phyloP scores from a whole-genome alignment of 1,284 basidiomycete species.

The Ustilago bromivora region DNA sequence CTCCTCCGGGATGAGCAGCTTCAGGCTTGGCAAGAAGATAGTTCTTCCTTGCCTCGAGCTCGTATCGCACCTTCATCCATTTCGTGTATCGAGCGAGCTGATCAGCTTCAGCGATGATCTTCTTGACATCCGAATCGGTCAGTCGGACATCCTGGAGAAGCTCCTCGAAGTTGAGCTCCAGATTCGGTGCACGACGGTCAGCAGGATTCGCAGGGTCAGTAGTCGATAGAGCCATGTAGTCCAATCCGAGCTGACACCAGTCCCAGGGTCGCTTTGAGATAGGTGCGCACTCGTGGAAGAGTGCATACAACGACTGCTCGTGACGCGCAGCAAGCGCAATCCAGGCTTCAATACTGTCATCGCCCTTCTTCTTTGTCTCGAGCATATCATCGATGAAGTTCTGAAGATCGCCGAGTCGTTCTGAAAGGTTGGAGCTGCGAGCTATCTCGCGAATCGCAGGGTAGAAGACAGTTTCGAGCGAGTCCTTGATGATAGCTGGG shows the following conservation, averaged over 20 bases:
- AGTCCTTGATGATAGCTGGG: conserved; percentile 65
- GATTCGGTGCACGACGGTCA: conserved; percentile 58
- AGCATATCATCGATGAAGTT: conserved; percentile 65
- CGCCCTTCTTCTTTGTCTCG: conserved; percentile 53
- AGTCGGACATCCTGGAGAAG: conserved; percentile 64
- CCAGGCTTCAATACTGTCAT: conserved; percentile 60
- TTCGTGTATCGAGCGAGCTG: conserved; percentile 54
- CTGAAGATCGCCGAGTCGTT: conserved; percentile 64
- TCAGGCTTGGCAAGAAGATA: conserved; percentile 60
- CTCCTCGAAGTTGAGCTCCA: conserved; percentile 68
- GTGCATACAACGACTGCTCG: conserved; percentile 65
- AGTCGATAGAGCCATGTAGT: conserved; percentile 67
- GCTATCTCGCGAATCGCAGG: conserved; percentile 58
- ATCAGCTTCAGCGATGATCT: conserved; percentile 60
- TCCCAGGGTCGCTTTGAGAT: conserved; percentile 61
- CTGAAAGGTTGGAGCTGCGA: conserved; percentile 54
- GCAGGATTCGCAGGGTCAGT: conserved; percentile 64
- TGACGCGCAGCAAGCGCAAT: conserved; percentile 63
- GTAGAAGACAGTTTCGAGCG: conserved; percentile 63
- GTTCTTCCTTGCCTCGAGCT: conserved; percentile 64
- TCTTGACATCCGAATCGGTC: conserved; percentile 58
- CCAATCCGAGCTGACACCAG: conserved; percentile 62
- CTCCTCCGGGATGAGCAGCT: conserved; percentile 42
- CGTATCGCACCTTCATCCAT: conserved; percentile 68
- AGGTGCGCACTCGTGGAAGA: conserved; percentile 65